A percentile compares a stretch with the other conserved stretches of the same genome.
Conservation (phyloP, 2,329 filamentous ascomycete genomes). For the Colletotrichum cuscutae region DNA sequence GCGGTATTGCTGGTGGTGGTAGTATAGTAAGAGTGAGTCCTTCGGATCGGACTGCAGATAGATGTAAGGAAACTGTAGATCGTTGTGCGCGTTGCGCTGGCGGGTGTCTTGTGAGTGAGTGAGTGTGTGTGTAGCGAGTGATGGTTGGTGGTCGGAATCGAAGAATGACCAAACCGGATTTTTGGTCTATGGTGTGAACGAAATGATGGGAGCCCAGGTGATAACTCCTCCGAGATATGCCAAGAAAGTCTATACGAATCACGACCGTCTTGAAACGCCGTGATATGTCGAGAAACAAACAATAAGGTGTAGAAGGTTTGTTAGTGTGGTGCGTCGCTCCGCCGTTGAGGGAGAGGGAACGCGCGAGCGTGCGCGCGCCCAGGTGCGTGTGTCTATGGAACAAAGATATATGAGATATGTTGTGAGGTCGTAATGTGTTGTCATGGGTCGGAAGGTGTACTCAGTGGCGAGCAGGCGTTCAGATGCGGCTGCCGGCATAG, state of each 20-base stretch:
- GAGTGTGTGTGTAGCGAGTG: constrained; percentile 3
- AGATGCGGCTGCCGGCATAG: constrained; percentile 46
- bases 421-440: neutral
- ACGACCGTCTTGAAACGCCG: constrained; percentile 6
- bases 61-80: neutral
- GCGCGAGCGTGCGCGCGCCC: neutral
- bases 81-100: neutral
- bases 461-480: neutral
- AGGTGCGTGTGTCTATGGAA: neutral
- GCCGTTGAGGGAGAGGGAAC: neutral
- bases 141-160: constrained; percentile 2
- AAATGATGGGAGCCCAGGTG: constrained; percentile 1
- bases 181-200: constrained; percentile 16
- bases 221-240: constrained; percentile 21
- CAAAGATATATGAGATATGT: neutral
- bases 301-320: neutral
- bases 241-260: constrained; percentile 24
- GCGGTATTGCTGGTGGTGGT: constrained; percentile 10
- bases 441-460: neutral
- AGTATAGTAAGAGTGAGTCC: constrained; percentile 8
- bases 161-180: neutral
- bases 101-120: neutral
- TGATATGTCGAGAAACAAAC: constrained; percentile 11
- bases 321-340: constrained; percentile 1
- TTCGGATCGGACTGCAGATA: neutral